phyloP scores from a whole-genome alignment of 495 filamentous ascomycete species.

The Amphirosellinia nigrospora region DNA sequence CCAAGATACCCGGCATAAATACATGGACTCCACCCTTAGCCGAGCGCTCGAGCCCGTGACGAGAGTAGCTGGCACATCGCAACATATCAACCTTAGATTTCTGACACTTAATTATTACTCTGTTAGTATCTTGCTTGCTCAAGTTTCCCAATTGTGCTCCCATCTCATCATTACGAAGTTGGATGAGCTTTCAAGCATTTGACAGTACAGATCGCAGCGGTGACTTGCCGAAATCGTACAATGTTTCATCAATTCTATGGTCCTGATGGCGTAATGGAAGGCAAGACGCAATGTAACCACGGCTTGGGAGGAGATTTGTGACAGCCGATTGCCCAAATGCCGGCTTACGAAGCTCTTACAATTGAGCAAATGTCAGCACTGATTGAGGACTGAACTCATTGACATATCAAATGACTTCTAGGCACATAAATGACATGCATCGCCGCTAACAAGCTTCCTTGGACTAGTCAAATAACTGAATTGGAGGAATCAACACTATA shows the following conservation, averaged over 20 bases:
- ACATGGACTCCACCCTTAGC: neutral
- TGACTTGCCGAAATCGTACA: neutral
- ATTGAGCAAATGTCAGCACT: neutral
- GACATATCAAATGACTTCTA: neutral
- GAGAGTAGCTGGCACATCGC: neutral
- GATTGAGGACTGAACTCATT: neutral
- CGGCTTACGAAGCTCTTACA: conserved; percentile 21
- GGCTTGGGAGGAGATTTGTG: neutral
- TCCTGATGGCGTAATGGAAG: neutral
- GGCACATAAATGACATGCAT: neutral
- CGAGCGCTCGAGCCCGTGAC: neutral
- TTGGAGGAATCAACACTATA: neutral
- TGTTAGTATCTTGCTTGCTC: neutral
- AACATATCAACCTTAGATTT: neutral
- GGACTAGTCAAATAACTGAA: neutral
- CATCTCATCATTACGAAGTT: neutral
- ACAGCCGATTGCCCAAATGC: conserved; percentile 3
- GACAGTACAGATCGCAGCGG: neutral
- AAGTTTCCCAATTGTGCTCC: neutral
- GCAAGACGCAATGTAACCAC: conserved; percentile 7
- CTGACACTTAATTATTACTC: neutral
- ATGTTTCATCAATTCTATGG: neutral
- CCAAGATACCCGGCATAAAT: neutral
- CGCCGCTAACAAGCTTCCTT: neutral
- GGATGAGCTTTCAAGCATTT: neutral